Base-by-base conservation (phyloP, 2,329 filamentous ascomycete species). In the Hypoxylon sp. region DNA sequence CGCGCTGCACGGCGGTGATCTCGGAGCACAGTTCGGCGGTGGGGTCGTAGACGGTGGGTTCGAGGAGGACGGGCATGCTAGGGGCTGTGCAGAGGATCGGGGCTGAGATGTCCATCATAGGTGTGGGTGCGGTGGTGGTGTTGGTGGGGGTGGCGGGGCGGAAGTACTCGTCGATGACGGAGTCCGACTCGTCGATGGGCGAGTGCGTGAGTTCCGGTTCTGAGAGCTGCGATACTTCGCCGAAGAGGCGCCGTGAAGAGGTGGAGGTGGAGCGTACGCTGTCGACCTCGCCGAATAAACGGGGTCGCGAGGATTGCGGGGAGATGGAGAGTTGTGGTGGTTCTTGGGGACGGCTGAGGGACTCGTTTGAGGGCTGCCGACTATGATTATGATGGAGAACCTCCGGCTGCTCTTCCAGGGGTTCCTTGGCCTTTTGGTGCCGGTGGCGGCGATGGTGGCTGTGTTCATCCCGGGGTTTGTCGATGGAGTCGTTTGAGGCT, bases 31-130 rank as follows among this genome's bases (percentile, higher is more conserved):
- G 70, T 33, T 75, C 74, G 8, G 76, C 75, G 24, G 75, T 77
- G 31, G 87, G 86, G 70, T 88, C 81, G 75, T 90, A 90, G 35
- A 87, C 84, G 11, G 85, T 85, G 1, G 88, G 86, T 73, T 87
- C 87, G 8, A 90, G 81, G 17, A 86, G 77, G 26, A 86, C 81
- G 1, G 86, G 85, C 63, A 84, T 78, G 54, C 71, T 82, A 9
- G 84, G 84, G 26, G 82, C 80, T n/a, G 80, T 77, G 59, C 80
- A 76, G 47, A 87, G 81, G 59, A 87, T 84, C 19, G 86, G 87
- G 2, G 84, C 81, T 2, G 83, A 82, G 76, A 87, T 86, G 72
- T 80, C 59, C 68, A 76, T 31, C 19, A 1, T 1, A 22, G 19
- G 29, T 5, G 26, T 26, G 5, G 26, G 26, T 26, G 26, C 3